These are phyloP conservation scores for Yamadazyma akitaensis DNA, from an alignment of 805 yeast genomes.

Conservation along the genomic window DNA sequence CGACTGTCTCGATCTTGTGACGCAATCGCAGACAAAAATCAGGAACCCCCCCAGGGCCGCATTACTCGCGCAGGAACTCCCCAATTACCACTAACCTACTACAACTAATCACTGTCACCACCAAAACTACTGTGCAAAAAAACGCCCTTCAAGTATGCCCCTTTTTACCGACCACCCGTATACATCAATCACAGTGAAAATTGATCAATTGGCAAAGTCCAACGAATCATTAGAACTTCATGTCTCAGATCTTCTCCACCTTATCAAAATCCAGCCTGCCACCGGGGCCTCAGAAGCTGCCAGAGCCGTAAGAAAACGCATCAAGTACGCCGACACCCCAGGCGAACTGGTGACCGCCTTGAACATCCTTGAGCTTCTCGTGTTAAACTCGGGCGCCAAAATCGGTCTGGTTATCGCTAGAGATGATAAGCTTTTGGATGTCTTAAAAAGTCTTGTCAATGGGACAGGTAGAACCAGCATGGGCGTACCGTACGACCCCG, in stretches of 20 bases:
- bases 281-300: conserved; percentile 71
- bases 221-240: conserved; percentile 43
- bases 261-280: conserved; percentile 36
- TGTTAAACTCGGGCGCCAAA: conserved; percentile 42
- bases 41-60: too few species aligned
- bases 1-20: neutral
- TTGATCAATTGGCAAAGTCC: conserved; percentile 49
- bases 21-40: neutral
- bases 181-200: conserved; percentile 65
- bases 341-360: conserved; percentile 67
- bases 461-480: conserved; percentile 34
- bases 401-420: conserved; percentile 49
- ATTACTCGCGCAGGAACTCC: too few species aligned
- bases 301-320: conserved; percentile 79
- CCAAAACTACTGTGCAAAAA: neutral
- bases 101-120: neutral
- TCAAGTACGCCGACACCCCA: conserved; percentile 72
- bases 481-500: conserved; percentile 34
- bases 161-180: conserved; percentile 52
- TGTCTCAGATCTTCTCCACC: conserved; percentile 56
- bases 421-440: conserved; percentile 65
- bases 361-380: conserved; percentile 34
- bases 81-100: neutral
- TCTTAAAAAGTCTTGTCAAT: conserved; percentile 50
- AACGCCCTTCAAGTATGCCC: conserved; percentile 17